Evolutionary conservation across 139 green algal species (phyloP), one percentile per base, ranked within the genome.

Genomic region (Tetratostichococcus sp.): DNA sequence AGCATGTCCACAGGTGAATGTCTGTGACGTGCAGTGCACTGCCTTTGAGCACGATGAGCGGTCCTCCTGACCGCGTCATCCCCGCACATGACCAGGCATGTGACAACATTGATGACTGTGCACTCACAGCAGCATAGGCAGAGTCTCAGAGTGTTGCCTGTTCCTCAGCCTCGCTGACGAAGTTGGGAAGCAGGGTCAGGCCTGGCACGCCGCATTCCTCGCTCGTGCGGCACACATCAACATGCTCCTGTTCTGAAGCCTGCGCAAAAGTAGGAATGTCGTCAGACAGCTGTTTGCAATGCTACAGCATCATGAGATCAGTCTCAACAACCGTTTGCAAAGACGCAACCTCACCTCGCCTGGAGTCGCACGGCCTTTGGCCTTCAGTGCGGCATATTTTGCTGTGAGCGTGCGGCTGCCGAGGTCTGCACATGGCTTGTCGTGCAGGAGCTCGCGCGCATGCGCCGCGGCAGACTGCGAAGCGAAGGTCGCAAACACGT

Each of bases 201-300:
- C 92, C 92, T 34, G 88, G 84, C 0, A 97, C 82, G 67, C 73
- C 75, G 70, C 81, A 83, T 19, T 76, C 82, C 0, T 71, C 59
- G 67, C 71, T 75, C 71, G 34, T 67, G 21, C 22, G 35, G 19
- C 30, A 32, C 33, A 58, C 50, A 35, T 69, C 28, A 5, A 68
- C 33, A 35, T 69, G 39, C 35, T 72, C 31, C 25, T 71, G 31
- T 25, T 78, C 67, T 31, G 76, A 59, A 23, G 57, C 34, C 31
- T 73, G 59, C 5, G 62, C 35, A 33, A 32, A 74, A n/a, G 57
- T 70, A 33, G 76, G 30, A 33, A n/a, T n/a, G n/a, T n/a, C n/a
- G n/a, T n/a, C n/a, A n/a, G n/a, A n/a, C n/a, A n/a, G n/a, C n/a
- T n/a, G n/a, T n/a, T n/a, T n/a, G n/a, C n/a, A n/a, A n/a, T n/a